Conservation (phyloP, 495 filamentous ascomycete species). For the Tuber melanosporum region DNA sequence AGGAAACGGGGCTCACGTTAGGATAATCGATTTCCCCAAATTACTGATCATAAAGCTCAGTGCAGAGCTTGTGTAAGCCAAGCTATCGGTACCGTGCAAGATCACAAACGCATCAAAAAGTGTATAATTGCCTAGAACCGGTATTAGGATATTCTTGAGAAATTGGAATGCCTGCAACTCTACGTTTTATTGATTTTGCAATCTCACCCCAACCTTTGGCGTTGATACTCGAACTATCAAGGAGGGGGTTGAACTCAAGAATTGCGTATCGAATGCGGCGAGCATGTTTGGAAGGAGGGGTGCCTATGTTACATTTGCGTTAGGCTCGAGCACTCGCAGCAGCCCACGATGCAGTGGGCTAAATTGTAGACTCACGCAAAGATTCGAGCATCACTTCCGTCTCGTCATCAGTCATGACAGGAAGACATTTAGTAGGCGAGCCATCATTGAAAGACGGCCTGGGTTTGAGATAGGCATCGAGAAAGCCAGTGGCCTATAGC, state of each 20-base stretch:
- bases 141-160: background rate
- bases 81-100: constrained; percentile 90
- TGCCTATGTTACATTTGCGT: constrained; percentile 41
- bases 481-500: constrained; percentile 66
- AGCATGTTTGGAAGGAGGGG: constrained; percentile 73
- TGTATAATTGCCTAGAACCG: constrained; percentile 61
- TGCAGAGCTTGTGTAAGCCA: constrained; percentile 87
- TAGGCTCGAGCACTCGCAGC: background rate
- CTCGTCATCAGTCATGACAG: constrained; percentile 50
- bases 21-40: constrained; percentile 82
- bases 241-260: constrained; percentile 75
- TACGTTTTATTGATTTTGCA: constrained; percentile 53
- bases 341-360: constrained; percentile 13
- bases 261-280: constrained; percentile 79
- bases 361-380: constrained; percentile 29
- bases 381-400: constrained; percentile 29
- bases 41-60: constrained; percentile 92
- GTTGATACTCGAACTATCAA: constrained; percentile 90
- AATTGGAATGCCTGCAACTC: background rate
- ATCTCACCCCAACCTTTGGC: constrained; percentile 87
- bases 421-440: constrained; percentile 53
- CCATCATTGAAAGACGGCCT: constrained; percentile 86
- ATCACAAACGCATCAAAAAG: constrained; percentile 92
- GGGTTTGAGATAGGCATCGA: constrained; percentile 73
- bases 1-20: constrained; percentile 50